These are phyloP conservation scores for Penicillium lividum DNA, from an alignment of 495 filamentous ascomycete species.

Conservation along the genomic window DNA sequence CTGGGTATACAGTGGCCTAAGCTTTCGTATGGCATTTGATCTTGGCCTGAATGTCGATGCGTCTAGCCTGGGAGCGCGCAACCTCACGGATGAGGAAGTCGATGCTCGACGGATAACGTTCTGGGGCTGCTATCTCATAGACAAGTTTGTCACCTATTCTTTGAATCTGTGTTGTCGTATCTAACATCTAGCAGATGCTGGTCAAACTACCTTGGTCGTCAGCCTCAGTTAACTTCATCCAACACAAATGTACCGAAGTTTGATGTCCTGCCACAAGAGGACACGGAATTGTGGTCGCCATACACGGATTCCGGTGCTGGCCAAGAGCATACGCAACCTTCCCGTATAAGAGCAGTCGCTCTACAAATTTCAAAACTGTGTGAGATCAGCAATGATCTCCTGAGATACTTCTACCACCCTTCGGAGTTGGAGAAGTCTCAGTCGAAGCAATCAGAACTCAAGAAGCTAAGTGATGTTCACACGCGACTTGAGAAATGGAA, in stretches of 20 bases:
- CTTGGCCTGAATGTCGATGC: slow-evolving; percentile 90
- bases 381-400: slow-evolving; percentile 89
- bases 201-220: slow-evolving; percentile 94
- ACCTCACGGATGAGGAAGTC: slow-evolving; percentile 76
- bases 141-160: slow-evolving; percentile 59
- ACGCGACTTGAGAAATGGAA: slow-evolving; percentile 90
- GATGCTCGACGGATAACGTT: slow-evolving; percentile 91
- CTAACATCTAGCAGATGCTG: slow-evolving; percentile 64
- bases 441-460: slow-evolving; percentile 79
- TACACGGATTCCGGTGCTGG: slow-evolving; percentile 82
- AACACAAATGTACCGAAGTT: slow-evolving; percentile 83
- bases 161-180: neutral
- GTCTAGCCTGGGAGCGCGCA: slow-evolving; percentile 57
- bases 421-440: slow-evolving; percentile 56
- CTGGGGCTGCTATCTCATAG: slow-evolving; percentile 98
- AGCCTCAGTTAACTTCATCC: slow-evolving; percentile 79
- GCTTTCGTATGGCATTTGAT: slow-evolving; percentile 97
- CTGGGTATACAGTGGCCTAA: slow-evolving; percentile 98
- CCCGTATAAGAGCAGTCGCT: slow-evolving; percentile 78
- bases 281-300: slow-evolving; percentile 80
- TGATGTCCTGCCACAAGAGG: slow-evolving; percentile 88
- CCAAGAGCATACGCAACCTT: slow-evolving; percentile 71
- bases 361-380: slow-evolving; percentile 81
- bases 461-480: slow-evolving; percentile 90
- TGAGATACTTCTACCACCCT: slow-evolving; percentile 90